Evolutionary conservation across 306 rosid species (phyloP).

Genomic region (Pueraria montana): DNA sequence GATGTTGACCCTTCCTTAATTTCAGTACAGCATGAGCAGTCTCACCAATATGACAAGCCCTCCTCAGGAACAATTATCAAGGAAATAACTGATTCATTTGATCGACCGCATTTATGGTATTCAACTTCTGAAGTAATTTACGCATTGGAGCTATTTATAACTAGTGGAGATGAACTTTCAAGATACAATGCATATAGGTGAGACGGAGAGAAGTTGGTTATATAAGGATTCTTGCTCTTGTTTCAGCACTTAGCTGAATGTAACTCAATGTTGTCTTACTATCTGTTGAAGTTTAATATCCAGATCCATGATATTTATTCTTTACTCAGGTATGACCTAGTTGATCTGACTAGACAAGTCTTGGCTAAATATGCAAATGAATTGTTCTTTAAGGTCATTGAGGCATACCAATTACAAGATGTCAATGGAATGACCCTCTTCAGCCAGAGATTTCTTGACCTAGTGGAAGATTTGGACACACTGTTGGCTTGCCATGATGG

Average conservation of each 20-base stretch:
- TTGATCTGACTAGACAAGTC: slow-evolving; percentile 89
- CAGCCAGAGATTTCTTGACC: slow-evolving; percentile 71
- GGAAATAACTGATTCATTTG: slow-evolving; percentile 66
- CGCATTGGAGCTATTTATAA: slow-evolving; percentile 78
- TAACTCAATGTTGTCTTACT: neutral
- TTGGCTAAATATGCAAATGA: slow-evolving; percentile 82
- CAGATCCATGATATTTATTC: slow-evolving; percentile 30
- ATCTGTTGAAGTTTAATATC: slow-evolving; percentile 15
- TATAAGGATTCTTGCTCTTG: neutral
- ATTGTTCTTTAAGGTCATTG: slow-evolving; percentile 69
- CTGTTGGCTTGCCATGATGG: slow-evolving; percentile 89
- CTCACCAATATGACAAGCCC: slow-evolving; percentile 41
- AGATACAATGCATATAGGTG: slow-evolving; percentile 71
- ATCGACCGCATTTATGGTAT: slow-evolving; percentile 90
- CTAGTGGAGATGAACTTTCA: slow-evolving; percentile 71
- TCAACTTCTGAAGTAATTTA: slow-evolving; percentile 80
- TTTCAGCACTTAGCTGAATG: neutral
- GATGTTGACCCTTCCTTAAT: slow-evolving; percentile 83
- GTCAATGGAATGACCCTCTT: slow-evolving; percentile 46
- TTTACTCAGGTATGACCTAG: slow-evolving; percentile 80
- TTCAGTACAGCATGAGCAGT: slow-evolving; percentile 47
- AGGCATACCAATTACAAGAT: slow-evolving; percentile 68
- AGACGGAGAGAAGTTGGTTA: slow-evolving; percentile 24
- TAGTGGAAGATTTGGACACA: slow-evolving; percentile 77
- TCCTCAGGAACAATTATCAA: slow-evolving; percentile 49